Evolutionary conservation across 2,329 filamentous ascomycete species (phyloP).

Genomic region (Diaporthe sp.): DNA sequence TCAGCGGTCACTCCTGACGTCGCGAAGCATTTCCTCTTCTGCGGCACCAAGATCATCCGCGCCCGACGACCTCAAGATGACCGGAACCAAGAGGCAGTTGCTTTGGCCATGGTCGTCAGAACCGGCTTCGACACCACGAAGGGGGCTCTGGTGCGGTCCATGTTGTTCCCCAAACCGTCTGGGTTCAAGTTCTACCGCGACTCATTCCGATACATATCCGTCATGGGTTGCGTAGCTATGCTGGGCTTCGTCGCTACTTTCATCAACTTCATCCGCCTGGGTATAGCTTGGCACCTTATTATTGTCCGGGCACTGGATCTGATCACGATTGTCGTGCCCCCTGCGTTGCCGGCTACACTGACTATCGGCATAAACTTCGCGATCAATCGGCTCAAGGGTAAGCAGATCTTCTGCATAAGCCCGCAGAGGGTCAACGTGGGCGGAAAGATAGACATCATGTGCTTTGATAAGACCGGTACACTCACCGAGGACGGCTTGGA

Average conservation of each 20-base stretch:
- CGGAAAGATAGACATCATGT: slow-evolving; percentile 95
- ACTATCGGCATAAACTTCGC: slow-evolving; percentile 98
- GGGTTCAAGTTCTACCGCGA: slow-evolving; percentile 99
- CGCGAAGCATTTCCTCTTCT: slow-evolving; percentile 92
- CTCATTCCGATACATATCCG: slow-evolving; percentile 96
- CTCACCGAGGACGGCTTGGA: slow-evolving; percentile 96
- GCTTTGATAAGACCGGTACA: slow-evolving; percentile 99
- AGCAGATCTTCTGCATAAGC: slow-evolving; percentile 97
- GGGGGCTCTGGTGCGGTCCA: slow-evolving; percentile 93
- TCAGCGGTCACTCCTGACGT: slow-evolving; percentile 86
- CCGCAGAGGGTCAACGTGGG: slow-evolving; percentile 97
- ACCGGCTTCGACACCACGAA: slow-evolving; percentile 99
- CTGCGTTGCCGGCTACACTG: slow-evolving; percentile 91
- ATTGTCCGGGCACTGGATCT: slow-evolving; percentile 92
- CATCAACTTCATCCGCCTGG: slow-evolving; percentile 90
- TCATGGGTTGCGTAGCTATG: slow-evolving; percentile 90
- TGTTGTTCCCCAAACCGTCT: slow-evolving; percentile 98
- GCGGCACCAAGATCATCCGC: slow-evolving; percentile 94
- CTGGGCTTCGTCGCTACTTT: slow-evolving; percentile 93
- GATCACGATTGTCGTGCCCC: slow-evolving; percentile 97
- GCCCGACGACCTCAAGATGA: slow-evolving; percentile 90
- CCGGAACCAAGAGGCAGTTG: slow-evolving; percentile 88
- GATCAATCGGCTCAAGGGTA: slow-evolving; percentile 84
- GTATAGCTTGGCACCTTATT: slow-evolving; percentile 89
- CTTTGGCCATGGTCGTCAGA: slow-evolving; percentile 89